Evolutionary conservation across 768 basidiomycete species (phyloP).

Genomic region (Mycena amicta): DNA sequence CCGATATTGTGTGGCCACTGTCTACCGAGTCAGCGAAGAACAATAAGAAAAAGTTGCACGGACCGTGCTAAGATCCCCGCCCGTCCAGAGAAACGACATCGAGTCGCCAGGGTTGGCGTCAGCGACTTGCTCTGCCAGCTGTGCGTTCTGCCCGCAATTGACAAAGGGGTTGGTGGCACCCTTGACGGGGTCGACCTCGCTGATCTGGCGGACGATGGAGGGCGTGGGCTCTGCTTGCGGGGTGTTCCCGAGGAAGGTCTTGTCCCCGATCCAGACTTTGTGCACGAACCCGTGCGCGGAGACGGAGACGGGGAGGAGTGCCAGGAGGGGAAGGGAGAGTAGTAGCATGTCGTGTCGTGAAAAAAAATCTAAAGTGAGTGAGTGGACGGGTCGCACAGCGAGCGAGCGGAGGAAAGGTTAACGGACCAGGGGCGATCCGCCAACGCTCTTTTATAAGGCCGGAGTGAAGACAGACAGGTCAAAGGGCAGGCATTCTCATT

Average conservation of each 20-base stretch:
- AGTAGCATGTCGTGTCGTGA: conserved; percentile 28
- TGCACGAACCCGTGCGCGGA: conserved; percentile 50
- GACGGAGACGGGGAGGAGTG: conserved; percentile 38
- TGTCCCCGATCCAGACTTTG: conserved; percentile 41
- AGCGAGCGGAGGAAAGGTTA: conserved; percentile 1
- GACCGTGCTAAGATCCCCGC: conserved; percentile 32
- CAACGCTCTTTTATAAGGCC: background rate
- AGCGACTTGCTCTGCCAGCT: conserved; percentile 51
- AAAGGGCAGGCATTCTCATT: conserved; percentile 20
- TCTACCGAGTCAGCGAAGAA: background rate
- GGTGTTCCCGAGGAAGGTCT: conserved; percentile 38
- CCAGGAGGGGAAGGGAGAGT: conserved; percentile 31
- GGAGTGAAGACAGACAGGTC: background rate
- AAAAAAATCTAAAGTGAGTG: conserved; percentile 6
- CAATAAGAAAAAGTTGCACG: conserved; percentile 7
- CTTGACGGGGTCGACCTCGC: conserved; percentile 44
- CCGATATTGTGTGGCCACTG: conserved; percentile 43
- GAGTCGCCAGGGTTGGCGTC: conserved; percentile 61
- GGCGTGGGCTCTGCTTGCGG: conserved; percentile 30
- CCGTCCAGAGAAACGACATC: conserved; percentile 61
- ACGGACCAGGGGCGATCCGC: background rate
- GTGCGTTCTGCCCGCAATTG: conserved; percentile 62
- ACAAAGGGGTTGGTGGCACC: conserved; percentile 56
- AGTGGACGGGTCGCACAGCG: conserved; percentile 18
- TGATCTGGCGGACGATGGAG: conserved; percentile 46